Evolutionary conservation across 2,329 filamentous ascomycete genomes (phyloP).

Genomic region (Cytospora piceicola): DNA sequence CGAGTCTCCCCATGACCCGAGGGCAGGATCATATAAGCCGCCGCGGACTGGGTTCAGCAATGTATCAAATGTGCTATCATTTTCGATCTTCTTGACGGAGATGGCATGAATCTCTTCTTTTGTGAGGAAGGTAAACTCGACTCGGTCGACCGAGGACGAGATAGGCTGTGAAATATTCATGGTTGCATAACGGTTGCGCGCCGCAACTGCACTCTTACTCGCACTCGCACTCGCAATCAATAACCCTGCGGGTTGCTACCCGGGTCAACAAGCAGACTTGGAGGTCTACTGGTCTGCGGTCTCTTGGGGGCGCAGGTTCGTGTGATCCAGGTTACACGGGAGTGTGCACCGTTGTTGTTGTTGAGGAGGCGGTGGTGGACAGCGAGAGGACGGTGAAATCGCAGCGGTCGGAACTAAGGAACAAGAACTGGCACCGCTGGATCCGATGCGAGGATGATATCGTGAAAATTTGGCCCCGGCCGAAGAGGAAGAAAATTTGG

Average conservation of each 20-base stretch:
- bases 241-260: background rate
- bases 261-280: background rate
- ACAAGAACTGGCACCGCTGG: background rate
- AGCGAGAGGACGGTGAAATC: background rate
- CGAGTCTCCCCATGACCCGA: constrained; percentile 87
- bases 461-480: constrained; percentile 22
- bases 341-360: background rate
- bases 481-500: constrained; percentile 24
- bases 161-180: constrained; percentile 83
- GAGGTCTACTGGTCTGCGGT: background rate
- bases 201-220: background rate
- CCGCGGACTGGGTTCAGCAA: constrained; percentile 87
- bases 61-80: constrained; percentile 91
- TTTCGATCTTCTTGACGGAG: constrained; percentile 93
- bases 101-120: constrained; percentile 82
- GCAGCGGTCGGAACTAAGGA: background rate
- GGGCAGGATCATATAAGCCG: constrained; percentile 87
- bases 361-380: background rate
- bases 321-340: background rate
- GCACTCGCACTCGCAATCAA: background rate
- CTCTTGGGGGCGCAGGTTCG: background rate
- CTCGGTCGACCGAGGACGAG: constrained; percentile 78
- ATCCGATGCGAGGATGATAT: background rate
- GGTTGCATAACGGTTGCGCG: constrained; percentile 27
- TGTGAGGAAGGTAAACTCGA: constrained; percentile 87